Evolutionary conservation across 2,329 filamentous ascomycete genomes (phyloP).

Genomic region (Tricladium varicosporioides): DNA sequence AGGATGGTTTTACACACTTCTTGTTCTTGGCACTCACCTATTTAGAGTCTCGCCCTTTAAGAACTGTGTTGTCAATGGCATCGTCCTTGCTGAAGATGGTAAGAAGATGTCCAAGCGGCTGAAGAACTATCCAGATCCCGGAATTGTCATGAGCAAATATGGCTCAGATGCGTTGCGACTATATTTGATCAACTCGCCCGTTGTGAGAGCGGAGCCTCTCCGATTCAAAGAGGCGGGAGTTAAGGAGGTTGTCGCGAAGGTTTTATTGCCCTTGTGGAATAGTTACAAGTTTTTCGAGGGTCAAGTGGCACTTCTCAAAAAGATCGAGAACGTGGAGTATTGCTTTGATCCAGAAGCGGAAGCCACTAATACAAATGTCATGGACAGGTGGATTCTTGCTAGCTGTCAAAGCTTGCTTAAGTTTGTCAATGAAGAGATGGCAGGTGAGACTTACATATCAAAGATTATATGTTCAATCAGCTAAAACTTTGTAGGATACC

Average conservation of each 20-base stretch:
- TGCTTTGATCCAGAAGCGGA: slow-evolving; percentile 75
- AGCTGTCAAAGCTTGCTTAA: slow-evolving; percentile 87
- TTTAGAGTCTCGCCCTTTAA: slow-evolving; percentile 85
- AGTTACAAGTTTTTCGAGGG: slow-evolving; percentile 96
- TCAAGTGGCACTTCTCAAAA: slow-evolving; percentile 82
- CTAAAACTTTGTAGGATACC: slow-evolving; percentile 51
- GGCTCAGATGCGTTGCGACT: slow-evolving; percentile 89
- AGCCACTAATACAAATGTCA: slow-evolving; percentile 80
- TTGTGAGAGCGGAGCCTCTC: slow-evolving; percentile 86
- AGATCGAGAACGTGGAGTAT: slow-evolving; percentile 75
- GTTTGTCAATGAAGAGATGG: slow-evolving; percentile 93
- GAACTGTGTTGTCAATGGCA: slow-evolving; percentile 95
- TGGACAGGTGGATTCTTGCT: slow-evolving; percentile 94
- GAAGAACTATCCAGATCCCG: slow-evolving; percentile 93
- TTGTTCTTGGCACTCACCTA: slow-evolving; percentile 83
- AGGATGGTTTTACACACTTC: slow-evolving; percentile 95
- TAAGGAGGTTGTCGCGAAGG: slow-evolving; percentile 91
- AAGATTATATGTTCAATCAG: not conserved
- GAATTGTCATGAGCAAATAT: slow-evolving; percentile 79
- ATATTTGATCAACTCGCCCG: slow-evolving; percentile 96
- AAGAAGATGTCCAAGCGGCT: slow-evolving; percentile 99
- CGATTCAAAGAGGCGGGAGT: slow-evolving; percentile 90
- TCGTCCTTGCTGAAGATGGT: slow-evolving; percentile 88
- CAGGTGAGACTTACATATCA: slow-evolving; percentile 49
- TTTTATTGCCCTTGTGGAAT: slow-evolving; percentile 90